Percentiles rank a stretch among this genome's conserved stretches.
Evolutionary conservation across 192 early-diverging fungal genomes (phyloP).

Genomic region (Gaertneriomyces semiglobifer): DNA sequence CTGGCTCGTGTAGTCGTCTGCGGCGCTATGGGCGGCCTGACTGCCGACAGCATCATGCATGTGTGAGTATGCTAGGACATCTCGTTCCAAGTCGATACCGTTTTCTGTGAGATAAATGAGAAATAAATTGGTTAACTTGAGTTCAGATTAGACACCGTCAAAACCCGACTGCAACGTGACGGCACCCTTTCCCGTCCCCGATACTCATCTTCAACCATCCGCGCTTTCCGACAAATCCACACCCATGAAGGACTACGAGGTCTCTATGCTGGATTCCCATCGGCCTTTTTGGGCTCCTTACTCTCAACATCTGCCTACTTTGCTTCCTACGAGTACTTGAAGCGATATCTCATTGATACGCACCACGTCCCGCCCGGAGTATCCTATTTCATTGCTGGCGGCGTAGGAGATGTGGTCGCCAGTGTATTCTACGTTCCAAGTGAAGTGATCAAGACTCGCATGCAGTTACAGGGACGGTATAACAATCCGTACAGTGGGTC

Average conservation of each 20-base stretch:
- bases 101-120: too few species aligned
- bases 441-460: constrained; percentile 71
- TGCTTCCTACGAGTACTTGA: constrained; percentile 38
- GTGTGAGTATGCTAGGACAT: neutral
- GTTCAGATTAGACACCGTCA: constrained; percentile 32
- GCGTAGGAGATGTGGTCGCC: constrained; percentile 31
- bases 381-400: constrained; percentile 34
- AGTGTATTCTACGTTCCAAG: constrained; percentile 37
- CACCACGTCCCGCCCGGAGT: neutral
- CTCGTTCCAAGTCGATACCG: neutral
- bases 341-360: constrained; percentile 24
- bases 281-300: constrained; percentile 37
- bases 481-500: constrained; percentile 71
- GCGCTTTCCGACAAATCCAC: constrained; percentile 25
- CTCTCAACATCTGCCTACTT: constrained; percentile 35
- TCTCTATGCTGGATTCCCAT: constrained; percentile 33
- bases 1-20: constrained; percentile 8
- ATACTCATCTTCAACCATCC: constrained; percentile 21
- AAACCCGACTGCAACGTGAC: constrained; percentile 32
- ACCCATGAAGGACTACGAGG: constrained; percentile 35
- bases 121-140: neutral
- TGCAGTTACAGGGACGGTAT: constrained; percentile 83
- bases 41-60: constrained; percentile 33
- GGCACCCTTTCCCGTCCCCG: neutral
- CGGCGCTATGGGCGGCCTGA: constrained; percentile 30